Conservation (phyloP, 768 basidiomycete species). For the Glaciozyma antarctica region DNA sequence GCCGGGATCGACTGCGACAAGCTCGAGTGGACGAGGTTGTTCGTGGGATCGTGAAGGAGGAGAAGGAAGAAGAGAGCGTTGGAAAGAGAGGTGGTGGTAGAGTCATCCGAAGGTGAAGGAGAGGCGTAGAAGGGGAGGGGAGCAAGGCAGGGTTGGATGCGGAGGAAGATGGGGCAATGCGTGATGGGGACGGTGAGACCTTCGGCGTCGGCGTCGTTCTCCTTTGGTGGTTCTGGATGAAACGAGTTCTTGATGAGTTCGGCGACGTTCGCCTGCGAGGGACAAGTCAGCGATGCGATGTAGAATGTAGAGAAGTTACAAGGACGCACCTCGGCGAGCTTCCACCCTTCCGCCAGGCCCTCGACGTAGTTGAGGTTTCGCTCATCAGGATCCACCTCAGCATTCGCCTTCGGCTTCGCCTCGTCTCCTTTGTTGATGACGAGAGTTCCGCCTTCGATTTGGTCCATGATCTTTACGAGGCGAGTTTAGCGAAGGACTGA, state of each 20-base stretch:
- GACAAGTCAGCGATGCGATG: not conserved
- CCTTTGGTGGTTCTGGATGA: slow-evolving; percentile 34
- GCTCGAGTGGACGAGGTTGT: slow-evolving; percentile 65
- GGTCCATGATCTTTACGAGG: slow-evolving; percentile 67
- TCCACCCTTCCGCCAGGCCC: slow-evolving; percentile 70
- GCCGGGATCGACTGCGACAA: slow-evolving; percentile 72
- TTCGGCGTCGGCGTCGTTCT: slow-evolving; percentile 5
- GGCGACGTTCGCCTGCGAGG: slow-evolving; percentile 60
- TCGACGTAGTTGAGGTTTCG: slow-evolving; percentile 76
- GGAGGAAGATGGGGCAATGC: slow-evolving; percentile 82
- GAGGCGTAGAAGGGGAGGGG: slow-evolving; percentile 44
- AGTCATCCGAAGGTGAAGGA: slow-evolving; percentile 11
- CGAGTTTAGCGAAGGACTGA: not conserved
- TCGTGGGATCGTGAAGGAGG: slow-evolving; percentile 65
- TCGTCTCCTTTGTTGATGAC: slow-evolving; percentile 76
- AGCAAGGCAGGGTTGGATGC: slow-evolving; percentile 75
- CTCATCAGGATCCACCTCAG: slow-evolving; percentile 40
- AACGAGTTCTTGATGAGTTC: slow-evolving; percentile 52
- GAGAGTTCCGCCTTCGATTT: slow-evolving; percentile 85
- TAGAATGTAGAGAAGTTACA: not conserved
- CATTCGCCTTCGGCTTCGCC: slow-evolving; percentile 51
- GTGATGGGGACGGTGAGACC: slow-evolving; percentile 45
- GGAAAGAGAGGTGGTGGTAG: slow-evolving; percentile 31
- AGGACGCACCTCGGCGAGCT: slow-evolving; percentile 62
- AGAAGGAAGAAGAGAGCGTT: slow-evolving; percentile 60